These are phyloP conservation scores for Gamsiella multidivaricata DNA, from an alignment of 192 early-diverging fungal species.

Conservation along the genomic window DNA sequence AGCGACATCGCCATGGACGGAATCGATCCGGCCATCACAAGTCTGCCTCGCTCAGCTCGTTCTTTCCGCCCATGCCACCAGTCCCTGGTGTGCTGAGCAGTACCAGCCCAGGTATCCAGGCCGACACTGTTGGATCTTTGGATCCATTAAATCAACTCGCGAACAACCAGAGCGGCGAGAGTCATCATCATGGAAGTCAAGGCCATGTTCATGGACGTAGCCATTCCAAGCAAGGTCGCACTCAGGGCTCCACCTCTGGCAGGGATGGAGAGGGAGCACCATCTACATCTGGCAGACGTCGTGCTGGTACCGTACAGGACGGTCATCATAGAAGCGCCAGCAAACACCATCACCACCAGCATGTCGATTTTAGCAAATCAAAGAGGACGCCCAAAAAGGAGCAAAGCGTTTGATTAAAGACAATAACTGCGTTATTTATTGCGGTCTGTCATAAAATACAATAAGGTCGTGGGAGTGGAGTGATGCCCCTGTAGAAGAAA, in stretches of 20 bases:
- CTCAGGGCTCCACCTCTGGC: neutral
- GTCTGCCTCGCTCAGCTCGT: slow-evolving; percentile 33
- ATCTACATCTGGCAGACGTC: slow-evolving; percentile 3
- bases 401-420: neutral
- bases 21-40: slow-evolving; percentile 35
- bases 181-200: neutral
- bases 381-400: slow-evolving; percentile 5
- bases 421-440: neutral
- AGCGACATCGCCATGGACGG: slow-evolving; percentile 28
- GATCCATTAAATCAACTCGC: slow-evolving; percentile 1
- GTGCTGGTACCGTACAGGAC: slow-evolving; percentile 18
- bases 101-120: slow-evolving; percentile 4
- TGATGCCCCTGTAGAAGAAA: no score
- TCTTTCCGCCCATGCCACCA: slow-evolving; percentile 26
- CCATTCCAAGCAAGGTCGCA: neutral
- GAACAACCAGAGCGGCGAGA: neutral
- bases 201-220: neutral
- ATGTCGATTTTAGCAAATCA: slow-evolving; percentile 9
- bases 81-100: neutral
- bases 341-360: slow-evolving; percentile 2
- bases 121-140: neutral
- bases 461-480: no score
- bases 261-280: neutral
- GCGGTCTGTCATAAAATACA: no score
- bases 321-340: slow-evolving; percentile 16